Base-by-base conservation (phyloP, 192 early-diverging fungal species). In the Coemansia aciculifera region DNA sequence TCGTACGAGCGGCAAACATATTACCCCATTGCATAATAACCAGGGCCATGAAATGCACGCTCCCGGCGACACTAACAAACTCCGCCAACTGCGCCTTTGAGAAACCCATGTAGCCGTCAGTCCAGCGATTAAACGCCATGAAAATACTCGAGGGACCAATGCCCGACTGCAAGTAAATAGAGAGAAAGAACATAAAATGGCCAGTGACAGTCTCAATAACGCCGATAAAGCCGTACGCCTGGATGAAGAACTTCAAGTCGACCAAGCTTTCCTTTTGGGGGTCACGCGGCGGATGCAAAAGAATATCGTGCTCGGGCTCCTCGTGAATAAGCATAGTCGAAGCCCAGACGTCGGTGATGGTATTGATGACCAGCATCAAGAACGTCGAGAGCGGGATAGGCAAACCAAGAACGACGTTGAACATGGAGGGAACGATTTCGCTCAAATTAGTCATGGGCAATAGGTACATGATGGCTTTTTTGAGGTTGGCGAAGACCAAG, bases 391-490 rank as follows among this genome's bases (percentile, higher is more conserved):
- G 74, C 8, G 92, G 89, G 36, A 91, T 80, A 19, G 89, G 95
- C 36, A 90, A 85, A 10, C 95, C 95, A 4, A 96, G 74, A 34
- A 92, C 92, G 17, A 92, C 85, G 69, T 90, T 94, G 37, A 89
- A 73, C 31, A 96, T 44, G 7, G 93, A 90, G 11, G 93, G 88
- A 79, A 87, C 78, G 38, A 94, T 84, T 69, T 96, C 92, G 61
- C 87, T 86, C 83, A 89, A 85, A 44, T 86, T 87, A 42, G 91
- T 92, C 46, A 90, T 88, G 0, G 94, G 92, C 64, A 95, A 68
- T 56, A 95, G 76, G 64, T 94, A 96, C 2, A 90, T 66, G 75
- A 94, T 90, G 29, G 93, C 92, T 77, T 97, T 94, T 69, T 93
- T 89, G 36, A 94, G 71, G 81, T 97, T 97, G 72, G 92, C 87